Percentiles rank a stretch among this genome's conserved stretches.
Conservation (phyloP, 805 yeast genomes). For the Candida vaughaniae region DNA sequence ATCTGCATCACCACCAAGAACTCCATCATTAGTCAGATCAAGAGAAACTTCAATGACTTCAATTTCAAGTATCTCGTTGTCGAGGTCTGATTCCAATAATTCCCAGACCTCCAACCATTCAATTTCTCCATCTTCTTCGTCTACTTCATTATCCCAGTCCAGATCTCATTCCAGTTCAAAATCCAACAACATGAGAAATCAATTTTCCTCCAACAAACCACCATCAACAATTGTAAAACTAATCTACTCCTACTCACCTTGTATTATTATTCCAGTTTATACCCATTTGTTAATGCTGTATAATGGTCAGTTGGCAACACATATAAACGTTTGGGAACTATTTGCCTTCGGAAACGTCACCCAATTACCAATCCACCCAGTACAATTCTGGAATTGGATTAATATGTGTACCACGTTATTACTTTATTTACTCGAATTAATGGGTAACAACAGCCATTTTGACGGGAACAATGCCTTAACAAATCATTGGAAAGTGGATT, state of each 20-base stretch:
- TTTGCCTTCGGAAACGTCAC: conserved; percentile 35
- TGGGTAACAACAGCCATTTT: conserved; percentile 35
- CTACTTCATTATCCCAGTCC: conserved; percentile 6
- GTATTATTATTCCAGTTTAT: conserved; percentile 91
- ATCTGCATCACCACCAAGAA: conserved; percentile 39
- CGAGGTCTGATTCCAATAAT: conserved; percentile 8
- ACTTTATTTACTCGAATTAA: conserved; percentile 77
- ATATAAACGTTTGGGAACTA: conserved; percentile 59
- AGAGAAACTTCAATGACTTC: conserved; percentile 31
- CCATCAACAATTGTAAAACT: conserved; percentile 47
- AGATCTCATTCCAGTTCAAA: background rate
- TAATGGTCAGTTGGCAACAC: conserved; percentile 68
- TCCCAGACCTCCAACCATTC: conserved; percentile 6
- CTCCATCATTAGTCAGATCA: conserved; percentile 36
- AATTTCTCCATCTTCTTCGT: background rate
- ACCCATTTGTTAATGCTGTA: conserved; percentile 92
- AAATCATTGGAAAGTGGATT: conserved; percentile 45
- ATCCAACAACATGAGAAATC: conserved; percentile 3
- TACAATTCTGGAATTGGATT: conserved; percentile 98
- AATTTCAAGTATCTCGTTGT: conserved; percentile 14
- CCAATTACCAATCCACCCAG: conserved; percentile 54
- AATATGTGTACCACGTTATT: conserved; percentile 78
- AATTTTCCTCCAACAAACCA: conserved; percentile 12
- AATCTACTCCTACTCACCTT: conserved; percentile 87
- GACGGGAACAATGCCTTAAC: conserved; percentile 36